Evolutionary conservation across 257 asterid species (phyloP).

Genomic region (Lycium ferocissimum): DNA sequence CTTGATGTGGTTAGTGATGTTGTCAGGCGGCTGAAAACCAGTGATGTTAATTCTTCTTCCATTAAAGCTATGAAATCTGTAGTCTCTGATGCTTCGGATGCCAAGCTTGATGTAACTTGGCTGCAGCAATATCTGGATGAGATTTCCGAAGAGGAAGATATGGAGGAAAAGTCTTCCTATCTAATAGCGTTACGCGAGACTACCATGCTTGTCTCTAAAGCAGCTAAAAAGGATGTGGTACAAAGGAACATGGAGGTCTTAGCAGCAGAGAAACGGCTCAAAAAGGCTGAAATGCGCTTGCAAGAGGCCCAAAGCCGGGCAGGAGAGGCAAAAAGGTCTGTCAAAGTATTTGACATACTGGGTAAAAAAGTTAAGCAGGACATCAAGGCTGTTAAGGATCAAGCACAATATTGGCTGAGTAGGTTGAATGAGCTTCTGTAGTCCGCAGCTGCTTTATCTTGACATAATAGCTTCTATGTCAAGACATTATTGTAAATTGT

Average conservation of each 20-base stretch:
- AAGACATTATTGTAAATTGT: not conserved
- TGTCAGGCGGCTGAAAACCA: constrained; percentile 38
- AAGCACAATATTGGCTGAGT: constrained; percentile 37
- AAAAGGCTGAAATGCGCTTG: constrained; percentile 37
- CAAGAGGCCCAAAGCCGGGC: not conserved
- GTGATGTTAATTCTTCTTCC: constrained; percentile 35
- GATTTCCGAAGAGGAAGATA: constrained; percentile 29
- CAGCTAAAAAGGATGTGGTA: constrained; percentile 40
- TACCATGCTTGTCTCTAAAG: constrained; percentile 15
- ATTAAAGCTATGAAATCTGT: constrained; percentile 43
- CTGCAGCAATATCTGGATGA: constrained; percentile 37
- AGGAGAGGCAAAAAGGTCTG: constrained; percentile 30
- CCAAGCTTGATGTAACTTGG: constrained; percentile 46
- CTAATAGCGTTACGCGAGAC: constrained; percentile 32
- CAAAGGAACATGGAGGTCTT: constrained; percentile 39
- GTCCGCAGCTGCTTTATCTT: constrained; percentile 16
- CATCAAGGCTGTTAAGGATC: constrained; percentile 34
- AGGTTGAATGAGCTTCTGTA: constrained; percentile 39
- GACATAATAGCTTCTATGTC: not conserved
- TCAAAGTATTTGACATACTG: constrained; percentile 34
- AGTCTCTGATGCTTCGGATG: constrained; percentile 40
- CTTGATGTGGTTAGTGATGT: constrained; percentile 46
- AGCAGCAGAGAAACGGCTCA: constrained; percentile 34
- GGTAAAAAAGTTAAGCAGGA: constrained; percentile 29
- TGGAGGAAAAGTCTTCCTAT: not conserved